These are phyloP conservation scores for Penicillium sp. DNA, from an alignment of 2,329 filamentous ascomycete genomes.

Conservation along the genomic window DNA sequence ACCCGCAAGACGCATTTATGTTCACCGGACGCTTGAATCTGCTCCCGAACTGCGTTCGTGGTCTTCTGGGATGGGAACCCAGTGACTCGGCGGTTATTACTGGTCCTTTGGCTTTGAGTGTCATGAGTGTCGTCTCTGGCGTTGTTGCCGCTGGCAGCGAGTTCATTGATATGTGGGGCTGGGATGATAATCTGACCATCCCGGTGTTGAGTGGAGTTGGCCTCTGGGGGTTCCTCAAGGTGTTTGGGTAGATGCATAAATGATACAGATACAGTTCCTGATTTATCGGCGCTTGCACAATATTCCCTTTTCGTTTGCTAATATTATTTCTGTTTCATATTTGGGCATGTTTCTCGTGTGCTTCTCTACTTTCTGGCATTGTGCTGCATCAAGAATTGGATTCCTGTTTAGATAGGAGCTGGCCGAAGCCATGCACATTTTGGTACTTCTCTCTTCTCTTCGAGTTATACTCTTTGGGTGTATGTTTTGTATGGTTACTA, in stretches of 20 bases:
- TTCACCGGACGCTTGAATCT: constrained; percentile 70
- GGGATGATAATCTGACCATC: constrained; percentile 98
- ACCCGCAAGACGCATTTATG: constrained; percentile 71
- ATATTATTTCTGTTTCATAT: constrained; percentile 11
- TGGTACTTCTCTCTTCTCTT: constrained; percentile 5
- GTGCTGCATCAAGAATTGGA: constrained; percentile 16
- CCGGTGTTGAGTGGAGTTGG: constrained; percentile 85
- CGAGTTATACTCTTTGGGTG: not conserved
- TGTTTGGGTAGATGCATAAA: constrained; percentile 60
- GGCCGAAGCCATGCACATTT: not conserved
- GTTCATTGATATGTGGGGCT: constrained; percentile 84
- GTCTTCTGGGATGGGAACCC: constrained; percentile 60
- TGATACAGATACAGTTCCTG: not conserved
- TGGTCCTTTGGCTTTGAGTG: constrained; percentile 70
- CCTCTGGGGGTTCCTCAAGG: constrained; percentile 85
- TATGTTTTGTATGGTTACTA: not conserved
- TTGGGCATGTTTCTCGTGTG: constrained; percentile 5
- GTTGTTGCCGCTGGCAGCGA: constrained; percentile 85
- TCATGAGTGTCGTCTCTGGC: constrained; percentile 86
- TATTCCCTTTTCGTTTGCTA: not conserved
- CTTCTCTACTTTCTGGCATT: constrained; percentile 12
- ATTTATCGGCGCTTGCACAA: constrained; percentile 5
- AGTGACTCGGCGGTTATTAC: constrained; percentile 57
- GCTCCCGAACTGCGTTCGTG: constrained; percentile 62
- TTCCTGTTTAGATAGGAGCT: constrained; percentile 13